Percentiles rank a stretch among this genome's conserved stretches.
Evolutionary conservation across 2,329 filamentous ascomycete species (phyloP).

Genomic region (Fusarium sp.): DNA sequence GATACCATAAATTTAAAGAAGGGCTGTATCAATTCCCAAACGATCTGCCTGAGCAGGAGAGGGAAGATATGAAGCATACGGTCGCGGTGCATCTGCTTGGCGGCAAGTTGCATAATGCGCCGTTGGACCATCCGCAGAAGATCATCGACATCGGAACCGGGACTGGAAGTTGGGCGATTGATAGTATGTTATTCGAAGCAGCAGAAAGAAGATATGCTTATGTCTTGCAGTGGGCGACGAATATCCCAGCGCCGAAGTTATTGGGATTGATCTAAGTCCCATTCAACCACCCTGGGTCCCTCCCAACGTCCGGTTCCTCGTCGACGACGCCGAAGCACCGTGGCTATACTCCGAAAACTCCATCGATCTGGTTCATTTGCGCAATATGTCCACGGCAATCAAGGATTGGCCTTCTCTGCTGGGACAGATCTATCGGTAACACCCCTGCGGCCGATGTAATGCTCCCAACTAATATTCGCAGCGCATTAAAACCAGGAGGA

Average conservation of each 20-base stretch:
- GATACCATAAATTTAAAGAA: slow-evolving; percentile 58
- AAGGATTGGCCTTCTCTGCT: slow-evolving; percentile 42
- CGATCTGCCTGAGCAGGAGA: slow-evolving; percentile 59
- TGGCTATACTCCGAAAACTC: slow-evolving; percentile 46
- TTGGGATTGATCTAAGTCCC: slow-evolving; percentile 56
- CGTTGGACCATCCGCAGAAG: slow-evolving; percentile 53
- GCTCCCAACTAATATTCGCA: slow-evolving; percentile 4
- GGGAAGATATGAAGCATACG: slow-evolving; percentile 59
- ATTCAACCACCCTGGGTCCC: slow-evolving; percentile 57
- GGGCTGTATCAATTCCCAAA: slow-evolving; percentile 57
- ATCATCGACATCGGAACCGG: slow-evolving; percentile 58
- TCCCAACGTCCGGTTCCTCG: slow-evolving; percentile 56
- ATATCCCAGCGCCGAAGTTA: slow-evolving; percentile 55
- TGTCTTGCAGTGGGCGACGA: slow-evolving; percentile 50
- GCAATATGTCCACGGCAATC: slow-evolving; percentile 54
- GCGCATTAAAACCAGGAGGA: slow-evolving; percentile 57
- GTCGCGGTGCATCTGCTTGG: slow-evolving; percentile 53
- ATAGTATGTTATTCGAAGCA: slow-evolving; percentile 44
- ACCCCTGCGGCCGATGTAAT: not conserved
- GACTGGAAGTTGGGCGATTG: slow-evolving; percentile 60
- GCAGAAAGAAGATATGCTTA: not conserved
- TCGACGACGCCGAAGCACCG: slow-evolving; percentile 52
- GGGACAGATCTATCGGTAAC: slow-evolving; percentile 39
- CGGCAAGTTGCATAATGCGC: slow-evolving; percentile 57
- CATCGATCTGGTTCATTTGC: slow-evolving; percentile 49